Evolutionary conservation across 225 moss, liverwort and hornwort genomes (phyloP).

Genomic region (Bryoerythrophyllum caledonicum): DNA sequence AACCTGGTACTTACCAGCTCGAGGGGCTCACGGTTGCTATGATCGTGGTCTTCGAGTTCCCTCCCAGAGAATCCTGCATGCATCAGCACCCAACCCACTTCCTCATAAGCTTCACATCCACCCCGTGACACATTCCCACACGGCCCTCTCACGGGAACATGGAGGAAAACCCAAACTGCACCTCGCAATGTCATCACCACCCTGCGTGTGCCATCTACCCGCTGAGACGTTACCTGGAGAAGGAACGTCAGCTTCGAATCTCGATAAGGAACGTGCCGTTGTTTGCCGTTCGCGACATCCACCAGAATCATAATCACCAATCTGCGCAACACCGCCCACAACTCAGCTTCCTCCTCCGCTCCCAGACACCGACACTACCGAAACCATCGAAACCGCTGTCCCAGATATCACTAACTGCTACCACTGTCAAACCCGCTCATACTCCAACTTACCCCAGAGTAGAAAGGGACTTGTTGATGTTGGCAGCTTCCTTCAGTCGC

Average conservation of each 20-base stretch:
- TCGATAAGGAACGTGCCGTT: slow-evolving; percentile 92
- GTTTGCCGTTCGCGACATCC: slow-evolving; percentile 92
- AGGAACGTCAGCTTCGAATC: slow-evolving; percentile 97
- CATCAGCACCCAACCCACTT: not conserved
- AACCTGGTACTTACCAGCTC: slow-evolving; percentile 60
- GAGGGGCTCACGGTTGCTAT: slow-evolving; percentile 96
- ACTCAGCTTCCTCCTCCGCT: slow-evolving; percentile 9
- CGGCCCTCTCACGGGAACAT: not conserved
- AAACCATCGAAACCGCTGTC: not conserved
- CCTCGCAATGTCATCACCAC: no score
- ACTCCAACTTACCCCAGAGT: slow-evolving; percentile 69
- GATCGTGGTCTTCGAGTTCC: slow-evolving; percentile 96
- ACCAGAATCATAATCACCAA: slow-evolving; percentile 96
- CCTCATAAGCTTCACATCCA: not conserved
- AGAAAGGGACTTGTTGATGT: slow-evolving; percentile 95
- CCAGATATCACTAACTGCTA: not conserved
- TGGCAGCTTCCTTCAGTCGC: slow-evolving; percentile 96
- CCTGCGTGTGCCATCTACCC: slow-evolving; percentile 3
- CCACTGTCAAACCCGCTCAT: not conserved
- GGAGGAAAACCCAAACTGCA: not conserved
- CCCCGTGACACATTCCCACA: not conserved
- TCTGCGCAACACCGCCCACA: slow-evolving; percentile 36
- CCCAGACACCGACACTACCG: not conserved
- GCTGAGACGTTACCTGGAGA: slow-evolving; percentile 59
- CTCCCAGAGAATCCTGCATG: slow-evolving; percentile 91